phyloP scores from a whole-genome alignment of 148 eudicot genomes.

The Rheum nobile region DNA sequence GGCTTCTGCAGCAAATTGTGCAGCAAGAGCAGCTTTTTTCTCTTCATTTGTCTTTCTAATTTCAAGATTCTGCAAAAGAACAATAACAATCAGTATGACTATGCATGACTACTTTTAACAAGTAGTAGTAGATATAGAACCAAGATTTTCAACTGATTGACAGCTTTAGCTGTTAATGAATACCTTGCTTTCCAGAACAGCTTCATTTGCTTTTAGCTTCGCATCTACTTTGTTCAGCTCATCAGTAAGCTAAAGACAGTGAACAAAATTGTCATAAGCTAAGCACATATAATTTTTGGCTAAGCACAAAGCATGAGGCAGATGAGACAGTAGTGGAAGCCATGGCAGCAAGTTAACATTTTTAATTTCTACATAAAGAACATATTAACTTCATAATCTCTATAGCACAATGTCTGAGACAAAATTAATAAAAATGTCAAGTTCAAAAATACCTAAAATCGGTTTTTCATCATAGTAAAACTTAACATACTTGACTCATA shows the following conservation, averaged over 20 bases:
- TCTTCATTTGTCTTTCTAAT: slow-evolving; percentile 74
- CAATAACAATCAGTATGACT: not conserved
- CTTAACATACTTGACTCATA: too few relatives aligned
- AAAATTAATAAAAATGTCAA: too few relatives aligned
- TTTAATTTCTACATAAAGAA: not conserved
- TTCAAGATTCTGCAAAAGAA: slow-evolving; percentile 71
- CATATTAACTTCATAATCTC: too few relatives aligned
- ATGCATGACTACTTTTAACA: not conserved
- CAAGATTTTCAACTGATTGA: not conserved
- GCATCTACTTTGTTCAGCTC: slow-evolving; percentile 65
- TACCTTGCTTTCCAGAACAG: slow-evolving; percentile 87
- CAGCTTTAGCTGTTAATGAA: not conserved
- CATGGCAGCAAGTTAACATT: not conserved
- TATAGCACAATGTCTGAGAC: too few relatives aligned
- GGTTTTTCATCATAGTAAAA: too few relatives aligned
- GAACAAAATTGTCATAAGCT: slow-evolving; percentile 1
- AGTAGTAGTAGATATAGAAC: not conserved
- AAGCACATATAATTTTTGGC: not conserved
- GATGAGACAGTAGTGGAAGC: not conserved
- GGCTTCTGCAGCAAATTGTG: slow-evolving; percentile 98
- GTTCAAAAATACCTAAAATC: too few relatives aligned
- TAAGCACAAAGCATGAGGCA: not conserved
- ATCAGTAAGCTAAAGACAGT: slow-evolving; percentile 46
- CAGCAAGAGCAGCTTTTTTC: slow-evolving; percentile 77
- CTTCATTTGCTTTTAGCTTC: slow-evolving; percentile 72